These are phyloP conservation scores for Trichoderma koningiopsis DNA, from an alignment of 2,329 filamentous ascomycete species.

Conservation along the genomic window DNA sequence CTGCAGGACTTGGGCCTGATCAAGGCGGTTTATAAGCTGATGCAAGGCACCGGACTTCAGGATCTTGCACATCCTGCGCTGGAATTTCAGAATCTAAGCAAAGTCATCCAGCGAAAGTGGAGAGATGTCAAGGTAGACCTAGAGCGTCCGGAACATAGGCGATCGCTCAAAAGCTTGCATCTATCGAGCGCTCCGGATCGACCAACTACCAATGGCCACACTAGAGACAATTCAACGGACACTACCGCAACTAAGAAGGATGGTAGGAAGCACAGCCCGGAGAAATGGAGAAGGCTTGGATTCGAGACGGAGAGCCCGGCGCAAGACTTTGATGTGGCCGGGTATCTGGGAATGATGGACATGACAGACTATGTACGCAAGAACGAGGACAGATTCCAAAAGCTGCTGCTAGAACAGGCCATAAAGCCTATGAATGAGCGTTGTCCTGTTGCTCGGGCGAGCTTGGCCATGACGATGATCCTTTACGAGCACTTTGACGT, in stretches of 20 bases:
- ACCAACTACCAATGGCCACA: constrained; percentile 43
- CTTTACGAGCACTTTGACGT: constrained; percentile 96
- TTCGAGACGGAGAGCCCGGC: constrained; percentile 90
- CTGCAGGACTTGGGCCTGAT: constrained; percentile 93
- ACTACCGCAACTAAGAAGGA: constrained; percentile 54
- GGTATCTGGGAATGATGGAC: constrained; percentile 97
- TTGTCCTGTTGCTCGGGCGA: constrained; percentile 85
- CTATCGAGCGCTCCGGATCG: constrained; percentile 73
- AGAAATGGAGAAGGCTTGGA: constrained; percentile 90
- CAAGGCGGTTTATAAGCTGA: constrained; percentile 85
- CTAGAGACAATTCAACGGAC: constrained; percentile 42
- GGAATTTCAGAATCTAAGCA: constrained; percentile 91
- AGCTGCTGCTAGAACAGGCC: constrained; percentile 86
- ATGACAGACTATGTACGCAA: constrained; percentile 90
- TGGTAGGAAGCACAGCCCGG: constrained; percentile 74
- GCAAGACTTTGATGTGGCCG: constrained; percentile 80
- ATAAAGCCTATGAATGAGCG: constrained; percentile 69
- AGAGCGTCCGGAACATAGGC: constrained; percentile 83
- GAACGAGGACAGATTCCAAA: constrained; percentile 90
- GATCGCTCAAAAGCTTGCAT: constrained; percentile 83
- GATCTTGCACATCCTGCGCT: constrained; percentile 87
- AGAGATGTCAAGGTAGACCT: constrained; percentile 80
- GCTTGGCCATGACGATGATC: constrained; percentile 81
- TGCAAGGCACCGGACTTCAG: constrained; percentile 91
- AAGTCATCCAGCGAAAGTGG: constrained; percentile 86